A percentile compares a stretch with the other conserved stretches of the same genome.
Evolutionary conservation across 129 eudicot genomes (phyloP).

Genomic region (Pulicaria dysenterica): DNA sequence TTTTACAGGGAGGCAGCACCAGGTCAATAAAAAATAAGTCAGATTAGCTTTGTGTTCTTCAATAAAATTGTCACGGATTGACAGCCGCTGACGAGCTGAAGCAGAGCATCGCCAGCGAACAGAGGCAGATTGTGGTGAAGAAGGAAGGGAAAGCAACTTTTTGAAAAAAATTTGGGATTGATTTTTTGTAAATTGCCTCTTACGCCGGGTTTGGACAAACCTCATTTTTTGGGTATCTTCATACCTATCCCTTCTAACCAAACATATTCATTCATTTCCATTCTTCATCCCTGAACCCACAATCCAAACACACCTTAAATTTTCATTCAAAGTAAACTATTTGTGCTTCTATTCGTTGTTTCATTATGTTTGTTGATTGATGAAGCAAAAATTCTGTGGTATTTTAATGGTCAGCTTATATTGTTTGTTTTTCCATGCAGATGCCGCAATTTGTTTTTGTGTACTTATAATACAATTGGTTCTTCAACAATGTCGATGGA

Average conservation of each 20-base stretch:
- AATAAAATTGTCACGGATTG: too few species aligned
- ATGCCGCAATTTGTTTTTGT: constrained; percentile 32
- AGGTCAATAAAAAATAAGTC: too few species aligned
- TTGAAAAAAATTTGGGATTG: too few species aligned
- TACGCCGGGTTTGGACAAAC: too few species aligned
- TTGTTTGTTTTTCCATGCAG: constrained; percentile 32
- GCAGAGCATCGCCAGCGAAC: not conserved
- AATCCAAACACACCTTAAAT: too few species aligned
- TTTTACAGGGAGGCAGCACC: constrained; percentile 9
- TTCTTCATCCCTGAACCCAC: too few species aligned
- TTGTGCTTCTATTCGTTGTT: too few species aligned
- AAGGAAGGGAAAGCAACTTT: not conserved
- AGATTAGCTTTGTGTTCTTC: too few species aligned
- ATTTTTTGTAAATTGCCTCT: too few species aligned
- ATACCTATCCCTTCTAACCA: not conserved
- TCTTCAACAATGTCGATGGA: constrained; percentile 49
- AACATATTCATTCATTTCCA: not conserved
- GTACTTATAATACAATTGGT: constrained; percentile 28
- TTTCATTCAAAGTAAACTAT: too few species aligned
- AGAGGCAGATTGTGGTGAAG: not conserved
- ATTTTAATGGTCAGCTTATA: constrained; percentile 1
- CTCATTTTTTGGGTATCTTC: too few species aligned
- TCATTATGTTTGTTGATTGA: not conserved
- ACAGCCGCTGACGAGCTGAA: too few species aligned
- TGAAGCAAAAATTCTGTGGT: not conserved